Percentiles rank a stretch among this genome's conserved stretches.
These are phyloP conservation scores for Neonectria punicea DNA, from an alignment of 2,329 filamentous ascomycete species.

Conservation along the genomic window DNA sequence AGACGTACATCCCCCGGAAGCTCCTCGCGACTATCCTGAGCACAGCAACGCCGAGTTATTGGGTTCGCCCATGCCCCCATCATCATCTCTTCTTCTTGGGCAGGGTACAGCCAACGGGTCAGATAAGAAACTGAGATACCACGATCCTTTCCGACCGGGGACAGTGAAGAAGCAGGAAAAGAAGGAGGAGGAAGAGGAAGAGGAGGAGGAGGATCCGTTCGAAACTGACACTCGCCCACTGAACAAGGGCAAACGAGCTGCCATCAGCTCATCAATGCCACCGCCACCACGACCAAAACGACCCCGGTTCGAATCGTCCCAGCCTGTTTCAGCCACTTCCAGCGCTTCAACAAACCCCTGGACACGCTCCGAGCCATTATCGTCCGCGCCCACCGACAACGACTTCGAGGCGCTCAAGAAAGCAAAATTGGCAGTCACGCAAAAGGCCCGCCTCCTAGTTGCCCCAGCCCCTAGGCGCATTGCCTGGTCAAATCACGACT, in stretches of 20 bases:
- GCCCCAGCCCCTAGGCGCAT: slow-evolving; percentile 38
- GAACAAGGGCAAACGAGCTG: slow-evolving; percentile 38
- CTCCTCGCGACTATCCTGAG: slow-evolving; percentile 37
- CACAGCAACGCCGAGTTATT: slow-evolving; percentile 36
- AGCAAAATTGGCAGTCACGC: slow-evolving; percentile 36
- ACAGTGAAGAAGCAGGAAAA: slow-evolving; percentile 37
- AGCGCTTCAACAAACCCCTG: slow-evolving; percentile 15
- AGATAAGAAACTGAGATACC: slow-evolving; percentile 6
- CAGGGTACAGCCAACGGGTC: neutral
- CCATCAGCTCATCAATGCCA: slow-evolving; percentile 23
- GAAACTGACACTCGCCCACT: slow-evolving; percentile 44
- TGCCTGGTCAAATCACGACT: slow-evolving; percentile 57
- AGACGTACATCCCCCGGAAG: slow-evolving; percentile 19
- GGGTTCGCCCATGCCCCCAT: slow-evolving; percentile 23
- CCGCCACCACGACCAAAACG: slow-evolving; percentile 29
- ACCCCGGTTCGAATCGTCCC: slow-evolving; percentile 8
- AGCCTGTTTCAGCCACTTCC: slow-evolving; percentile 9
- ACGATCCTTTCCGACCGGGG: slow-evolving; percentile 3
- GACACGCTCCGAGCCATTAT: slow-evolving; percentile 10
- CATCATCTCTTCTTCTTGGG: slow-evolving; percentile 13
- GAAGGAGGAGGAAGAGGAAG: slow-evolving; percentile 18
- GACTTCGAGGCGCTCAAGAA: slow-evolving; percentile 43
- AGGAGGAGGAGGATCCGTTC: slow-evolving; percentile 43
- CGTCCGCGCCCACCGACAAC: slow-evolving; percentile 15
- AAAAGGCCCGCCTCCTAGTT: slow-evolving; percentile 38